Conservation (phyloP, 768 basidiomycete genomes). For the Tulasnella sp. region DNA sequence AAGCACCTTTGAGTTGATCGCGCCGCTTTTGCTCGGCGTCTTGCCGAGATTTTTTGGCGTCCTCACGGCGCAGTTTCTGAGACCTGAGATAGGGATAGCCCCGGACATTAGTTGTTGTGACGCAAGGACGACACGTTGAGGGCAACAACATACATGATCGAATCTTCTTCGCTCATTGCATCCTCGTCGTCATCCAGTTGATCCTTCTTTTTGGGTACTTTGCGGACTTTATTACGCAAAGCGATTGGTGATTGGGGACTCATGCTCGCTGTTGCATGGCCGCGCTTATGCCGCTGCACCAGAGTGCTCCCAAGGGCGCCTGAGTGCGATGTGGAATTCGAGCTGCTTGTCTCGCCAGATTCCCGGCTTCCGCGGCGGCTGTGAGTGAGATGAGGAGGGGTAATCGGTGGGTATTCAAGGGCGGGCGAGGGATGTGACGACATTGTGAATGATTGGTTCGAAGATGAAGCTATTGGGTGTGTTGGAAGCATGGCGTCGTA, state of each 20-base stretch:
- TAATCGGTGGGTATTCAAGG: conserved; percentile 15
- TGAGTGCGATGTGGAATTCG: conserved; percentile 11
- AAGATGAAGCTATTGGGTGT: conserved; percentile 4
- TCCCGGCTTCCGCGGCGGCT: conserved; percentile 14
- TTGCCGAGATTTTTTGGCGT: conserved; percentile 18
- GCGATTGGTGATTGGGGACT: conserved; percentile 9
- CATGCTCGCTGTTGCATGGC: conserved; percentile 7
- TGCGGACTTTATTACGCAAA: conserved; percentile 1
- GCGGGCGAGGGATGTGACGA: background rate
- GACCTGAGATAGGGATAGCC: background rate
- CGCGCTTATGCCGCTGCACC: conserved; percentile 7
- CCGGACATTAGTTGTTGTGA: background rate
- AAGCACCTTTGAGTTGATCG: conserved; percentile 16
- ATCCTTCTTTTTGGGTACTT: conserved; percentile 9
- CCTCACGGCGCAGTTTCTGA: conserved; percentile 12
- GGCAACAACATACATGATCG: background rate
- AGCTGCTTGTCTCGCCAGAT: conserved; percentile 13
- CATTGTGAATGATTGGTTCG: background rate
- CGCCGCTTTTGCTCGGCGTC: conserved; percentile 19
- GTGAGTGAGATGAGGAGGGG: conserved; percentile 14
- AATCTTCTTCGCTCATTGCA: conserved; percentile 8
- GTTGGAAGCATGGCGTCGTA: background rate
- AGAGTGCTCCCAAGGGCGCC: conserved; percentile 6
- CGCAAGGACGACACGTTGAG: background rate
- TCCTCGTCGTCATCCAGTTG: conserved; percentile 11